Base-by-base conservation (phyloP, 805 yeast genomes). In the Sungouiozyma ichnusensis region DNA sequence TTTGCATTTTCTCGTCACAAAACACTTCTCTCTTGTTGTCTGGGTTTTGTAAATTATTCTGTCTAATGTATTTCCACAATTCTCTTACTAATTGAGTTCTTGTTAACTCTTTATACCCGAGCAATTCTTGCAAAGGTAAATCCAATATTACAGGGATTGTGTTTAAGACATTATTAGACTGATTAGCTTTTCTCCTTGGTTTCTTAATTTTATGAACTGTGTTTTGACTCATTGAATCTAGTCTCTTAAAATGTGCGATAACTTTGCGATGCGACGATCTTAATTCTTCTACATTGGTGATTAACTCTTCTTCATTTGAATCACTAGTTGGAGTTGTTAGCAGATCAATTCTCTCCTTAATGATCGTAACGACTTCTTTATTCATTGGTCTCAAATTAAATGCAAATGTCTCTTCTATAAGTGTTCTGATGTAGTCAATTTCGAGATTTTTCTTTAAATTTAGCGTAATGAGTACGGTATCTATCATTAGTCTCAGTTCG, bases 41-140 rank as follows among this genome's bases (percentile, higher is more conserved):
- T 2, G 88, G 84, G 48, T 81, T 76, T 55, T 85, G 94, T 18
- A 85, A 59, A 16, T 73, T 61, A 43, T 81, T 54, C 9, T 59
- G 70, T 52, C 77, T 79, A 44, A 85, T 81, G 56, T 85, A 76
- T 8, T 67, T 72, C 94, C 94, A 84, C 3, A 84, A 53, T 37
- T 59, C 60, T 48, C 80, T 81, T 7, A 81, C 85, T 15, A 81
- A 75, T 52, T 79, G 78, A 0, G 87, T 77, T 48, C 92, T 64
- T 2, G 86, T 68, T 31, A 74, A 55, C 40, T 60, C 65, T 1
- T 57, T 39, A n/a, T 51, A 61, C 0, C 71, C 73, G 7, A 84
- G 54, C 7, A 84, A 58, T 2, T 54, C 65, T 36, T 68, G 67
- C 24, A 84, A 65, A 32, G 69, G 72, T 2, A 71, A 64, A 15